These are phyloP conservation scores for Polytolypa hystricis DNA, from an alignment of 2,329 filamentous ascomycete genomes.

Conservation along the genomic window DNA sequence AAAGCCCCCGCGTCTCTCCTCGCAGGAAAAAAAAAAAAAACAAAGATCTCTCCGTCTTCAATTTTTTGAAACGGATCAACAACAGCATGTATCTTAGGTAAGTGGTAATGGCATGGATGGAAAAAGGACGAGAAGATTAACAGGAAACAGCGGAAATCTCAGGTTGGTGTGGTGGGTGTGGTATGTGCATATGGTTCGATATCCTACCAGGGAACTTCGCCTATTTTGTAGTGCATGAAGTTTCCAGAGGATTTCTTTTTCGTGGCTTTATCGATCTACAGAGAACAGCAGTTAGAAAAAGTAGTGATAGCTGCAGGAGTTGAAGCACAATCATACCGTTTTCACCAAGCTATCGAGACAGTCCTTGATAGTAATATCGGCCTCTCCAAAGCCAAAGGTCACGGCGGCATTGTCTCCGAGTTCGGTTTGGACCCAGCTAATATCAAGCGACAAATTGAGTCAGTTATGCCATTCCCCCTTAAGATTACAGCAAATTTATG, in stretches of 20 bases:
- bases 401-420: slow-evolving; percentile 14
- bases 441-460: background rate
- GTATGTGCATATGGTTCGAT: too few species aligned
- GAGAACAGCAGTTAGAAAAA: background rate
- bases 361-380: slow-evolving; percentile 14
- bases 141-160: too few species aligned
- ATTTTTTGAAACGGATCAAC: too few species aligned
- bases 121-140: too few species aligned
- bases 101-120: too few species aligned
- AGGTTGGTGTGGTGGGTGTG: too few species aligned
- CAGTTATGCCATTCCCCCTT: too few species aligned
- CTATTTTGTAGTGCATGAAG: slow-evolving; percentile 10
- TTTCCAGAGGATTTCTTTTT: slow-evolving; percentile 9
- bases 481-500: background rate
- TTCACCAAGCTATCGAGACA: slow-evolving; percentile 13
- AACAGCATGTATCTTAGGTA: too few species aligned
- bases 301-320: background rate
- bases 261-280: slow-evolving; percentile 13
- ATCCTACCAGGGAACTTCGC: slow-evolving; percentile 2
- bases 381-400: slow-evolving; percentile 12
- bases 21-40: too few species aligned
- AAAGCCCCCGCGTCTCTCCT: too few species aligned
- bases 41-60: too few species aligned
- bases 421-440: slow-evolving; percentile 17
- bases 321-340: slow-evolving; percentile 7